Percentiles rank a stretch among this genome's conserved stretches.
phyloP scores from a whole-genome alignment of 352 stramenopile genomes.

The Globisporangium polare region DNA sequence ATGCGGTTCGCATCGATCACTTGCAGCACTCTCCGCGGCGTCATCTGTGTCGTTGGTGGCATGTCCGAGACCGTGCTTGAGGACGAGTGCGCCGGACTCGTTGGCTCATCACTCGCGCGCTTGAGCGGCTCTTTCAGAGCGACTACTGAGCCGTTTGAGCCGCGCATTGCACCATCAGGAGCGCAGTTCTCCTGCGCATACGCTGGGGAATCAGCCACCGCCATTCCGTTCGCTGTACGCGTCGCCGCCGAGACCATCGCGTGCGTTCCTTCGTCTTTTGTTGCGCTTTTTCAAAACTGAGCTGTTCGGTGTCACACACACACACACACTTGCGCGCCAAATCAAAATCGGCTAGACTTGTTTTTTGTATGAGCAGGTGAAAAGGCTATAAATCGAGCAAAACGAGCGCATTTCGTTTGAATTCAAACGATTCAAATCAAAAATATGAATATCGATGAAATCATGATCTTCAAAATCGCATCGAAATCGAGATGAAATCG shows the following conservation, averaged over 20 bases:
- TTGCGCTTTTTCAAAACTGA: constrained; percentile 13
- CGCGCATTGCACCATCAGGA: constrained; percentile 8
- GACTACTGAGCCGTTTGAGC: constrained; percentile 3
- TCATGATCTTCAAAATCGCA: too few relatives aligned
- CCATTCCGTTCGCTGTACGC: neutral
- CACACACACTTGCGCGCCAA: neutral
- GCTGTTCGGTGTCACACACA: neutral
- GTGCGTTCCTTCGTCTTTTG: constrained; percentile 1
- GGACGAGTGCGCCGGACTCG: neutral
- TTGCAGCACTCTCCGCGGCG: constrained; percentile 12
- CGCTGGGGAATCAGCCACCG: neutral
- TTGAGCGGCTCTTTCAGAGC: constrained; percentile 16
- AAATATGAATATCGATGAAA: too few relatives aligned
- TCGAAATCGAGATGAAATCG: too few relatives aligned
- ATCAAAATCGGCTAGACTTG: too few relatives aligned
- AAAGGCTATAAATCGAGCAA: constrained; percentile 8
- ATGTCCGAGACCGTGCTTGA: neutral
- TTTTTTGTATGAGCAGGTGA: neutral
- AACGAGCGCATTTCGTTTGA: constrained; percentile 8
- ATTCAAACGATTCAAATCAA: constrained; percentile 7
- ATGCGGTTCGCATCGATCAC: constrained; percentile 12
- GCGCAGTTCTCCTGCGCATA: constrained; percentile 38
- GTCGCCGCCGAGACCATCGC: constrained; percentile 21
- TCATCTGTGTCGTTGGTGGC: neutral
- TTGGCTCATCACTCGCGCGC: neutral